phyloP scores from a whole-genome alignment of 441 rosid species.

The Melastoma candidum region DNA sequence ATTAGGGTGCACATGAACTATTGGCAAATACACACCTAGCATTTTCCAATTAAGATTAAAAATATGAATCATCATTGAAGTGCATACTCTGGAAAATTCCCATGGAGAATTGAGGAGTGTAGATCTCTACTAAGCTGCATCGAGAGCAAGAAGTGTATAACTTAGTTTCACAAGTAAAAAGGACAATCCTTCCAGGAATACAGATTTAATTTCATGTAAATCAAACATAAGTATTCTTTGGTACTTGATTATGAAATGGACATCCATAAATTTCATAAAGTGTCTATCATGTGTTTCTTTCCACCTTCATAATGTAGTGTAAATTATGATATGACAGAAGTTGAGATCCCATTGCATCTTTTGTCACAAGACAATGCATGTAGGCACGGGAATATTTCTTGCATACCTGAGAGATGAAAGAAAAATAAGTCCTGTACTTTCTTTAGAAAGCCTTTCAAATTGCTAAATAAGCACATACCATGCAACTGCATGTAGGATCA shows the following conservation, averaged over 20 bases:
- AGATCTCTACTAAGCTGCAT: slow-evolving; percentile 68
- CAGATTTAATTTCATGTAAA: too few species aligned
- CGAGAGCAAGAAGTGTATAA: not conserved
- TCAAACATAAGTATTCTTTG: too few species aligned
- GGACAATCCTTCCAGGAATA: too few species aligned
- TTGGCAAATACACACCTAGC: not conserved
- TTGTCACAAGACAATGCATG: slow-evolving; percentile 66
- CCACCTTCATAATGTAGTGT: slow-evolving; percentile 60
- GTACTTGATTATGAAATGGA: too few species aligned
- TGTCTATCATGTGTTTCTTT: not conserved
- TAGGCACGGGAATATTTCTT: slow-evolving; percentile 66
- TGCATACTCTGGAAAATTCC: slow-evolving; percentile 57
- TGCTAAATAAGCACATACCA: slow-evolving; percentile 32
- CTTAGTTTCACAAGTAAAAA: not conserved
- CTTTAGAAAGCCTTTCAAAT: not conserved
- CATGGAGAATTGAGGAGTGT: slow-evolving; percentile 45
- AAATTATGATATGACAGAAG: slow-evolving; percentile 70
- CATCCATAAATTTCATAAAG: slow-evolving; percentile 8
- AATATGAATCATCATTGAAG: not conserved
- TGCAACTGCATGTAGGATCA: slow-evolving; percentile 59
- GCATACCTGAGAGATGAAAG: slow-evolving; percentile 44
- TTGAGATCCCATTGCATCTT: slow-evolving; percentile 80
- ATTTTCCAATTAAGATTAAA: too few species aligned
- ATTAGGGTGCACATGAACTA: slow-evolving; percentile 1
- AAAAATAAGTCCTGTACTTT: slow-evolving; percentile 5